These are phyloP conservation scores for Termitomyces sp. DNA, from an alignment of 768 basidiomycete species.

Conservation along the genomic window DNA sequence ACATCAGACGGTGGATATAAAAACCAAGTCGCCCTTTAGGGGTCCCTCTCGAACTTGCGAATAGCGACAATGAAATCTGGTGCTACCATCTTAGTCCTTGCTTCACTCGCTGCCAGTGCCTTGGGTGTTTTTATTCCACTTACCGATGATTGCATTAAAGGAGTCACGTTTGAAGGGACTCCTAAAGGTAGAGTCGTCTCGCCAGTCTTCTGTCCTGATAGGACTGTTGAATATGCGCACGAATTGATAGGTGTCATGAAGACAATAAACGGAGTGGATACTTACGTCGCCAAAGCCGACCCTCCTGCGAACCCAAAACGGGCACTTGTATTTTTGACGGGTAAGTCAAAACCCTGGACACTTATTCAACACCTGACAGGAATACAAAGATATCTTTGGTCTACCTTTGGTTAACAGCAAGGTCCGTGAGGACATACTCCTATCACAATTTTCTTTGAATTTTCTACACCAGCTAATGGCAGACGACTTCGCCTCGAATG, in stretches of 20 bases:
- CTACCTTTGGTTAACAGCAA: constrained; percentile 13
- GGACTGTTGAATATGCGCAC: too few relatives aligned
- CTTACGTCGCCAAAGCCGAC: constrained; percentile 10
- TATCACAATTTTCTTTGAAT: neutral
- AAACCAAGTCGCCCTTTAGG: neutral
- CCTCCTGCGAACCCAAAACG: constrained; percentile 6
- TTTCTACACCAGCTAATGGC: constrained; percentile 9
- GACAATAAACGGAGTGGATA: constrained; percentile 13
- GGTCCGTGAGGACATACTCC: constrained; percentile 1
- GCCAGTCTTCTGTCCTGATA: neutral
- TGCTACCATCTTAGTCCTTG: constrained; percentile 4
- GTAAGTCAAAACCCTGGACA: neutral
- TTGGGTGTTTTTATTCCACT: constrained; percentile 8
- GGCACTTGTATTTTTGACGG: constrained; percentile 12
- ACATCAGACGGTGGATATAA: neutral
- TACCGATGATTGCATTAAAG: neutral
- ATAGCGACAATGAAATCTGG: neutral
- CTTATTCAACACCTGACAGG: neutral
- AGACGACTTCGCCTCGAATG: constrained; percentile 17
- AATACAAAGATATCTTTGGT: constrained; percentile 14
- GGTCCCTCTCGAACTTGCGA: neutral
- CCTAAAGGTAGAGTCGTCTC: neutral
- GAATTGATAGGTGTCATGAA: constrained; percentile 5
- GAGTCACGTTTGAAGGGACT: neutral
- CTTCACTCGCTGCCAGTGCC: neutral